phyloP scores from a whole-genome alignment of 768 basidiomycete species.

The Termitomyces sp. region DNA sequence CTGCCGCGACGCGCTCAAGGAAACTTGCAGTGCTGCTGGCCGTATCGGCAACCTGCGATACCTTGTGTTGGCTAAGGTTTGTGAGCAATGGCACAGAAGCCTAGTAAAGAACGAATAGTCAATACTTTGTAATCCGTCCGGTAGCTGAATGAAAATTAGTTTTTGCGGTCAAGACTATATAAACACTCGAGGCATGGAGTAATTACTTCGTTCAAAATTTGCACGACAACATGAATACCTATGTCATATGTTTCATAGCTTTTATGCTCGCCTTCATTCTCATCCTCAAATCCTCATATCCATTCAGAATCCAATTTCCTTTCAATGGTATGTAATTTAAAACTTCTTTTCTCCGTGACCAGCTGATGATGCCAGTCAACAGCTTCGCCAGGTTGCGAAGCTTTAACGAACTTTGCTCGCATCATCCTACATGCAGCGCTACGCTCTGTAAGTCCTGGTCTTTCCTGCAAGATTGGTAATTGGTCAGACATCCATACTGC shows the following conservation, averaged over 20 bases:
- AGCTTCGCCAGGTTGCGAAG: neutral
- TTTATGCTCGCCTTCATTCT: neutral
- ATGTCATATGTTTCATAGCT: neutral
- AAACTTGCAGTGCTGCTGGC: too few relatives aligned
- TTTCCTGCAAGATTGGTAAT: neutral
- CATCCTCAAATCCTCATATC: neutral
- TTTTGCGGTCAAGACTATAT: neutral
- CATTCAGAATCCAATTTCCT: neutral
- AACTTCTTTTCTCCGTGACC: neutral
- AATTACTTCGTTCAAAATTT: neutral
- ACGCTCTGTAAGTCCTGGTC: too few relatives aligned
- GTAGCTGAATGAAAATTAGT: neutral
- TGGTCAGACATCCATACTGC: neutral
- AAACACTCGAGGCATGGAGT: neutral
- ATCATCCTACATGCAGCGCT: neutral
- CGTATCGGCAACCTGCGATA: neutral
- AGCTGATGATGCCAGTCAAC: neutral
- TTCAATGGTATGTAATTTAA: neutral
- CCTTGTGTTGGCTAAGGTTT: too few relatives aligned
- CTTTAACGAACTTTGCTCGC: neutral
- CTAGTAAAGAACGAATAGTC: neutral
- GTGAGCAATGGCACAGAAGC: neutral
- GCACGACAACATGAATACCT: neutral
- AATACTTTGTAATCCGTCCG: neutral
- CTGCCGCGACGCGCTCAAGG: neutral